Evolutionary conservation across 306 rosid species (phyloP).

Genomic region (Gastrolobium bilobum): DNA sequence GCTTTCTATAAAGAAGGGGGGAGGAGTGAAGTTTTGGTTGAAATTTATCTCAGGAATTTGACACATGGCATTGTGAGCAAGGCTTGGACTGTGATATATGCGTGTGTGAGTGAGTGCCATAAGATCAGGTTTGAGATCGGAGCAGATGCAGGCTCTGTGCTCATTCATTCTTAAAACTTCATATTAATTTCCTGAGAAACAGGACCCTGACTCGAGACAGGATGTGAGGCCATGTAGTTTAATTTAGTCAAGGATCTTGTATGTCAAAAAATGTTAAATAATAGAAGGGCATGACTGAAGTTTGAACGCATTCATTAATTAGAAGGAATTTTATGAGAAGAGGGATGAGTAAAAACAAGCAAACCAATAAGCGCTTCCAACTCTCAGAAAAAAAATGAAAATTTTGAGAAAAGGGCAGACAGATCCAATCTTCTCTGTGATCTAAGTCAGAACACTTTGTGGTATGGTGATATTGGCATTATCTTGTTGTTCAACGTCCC

Average conservation of each 20-base stretch:
- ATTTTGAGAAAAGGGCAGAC: too few species aligned
- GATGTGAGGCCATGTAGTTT: not conserved
- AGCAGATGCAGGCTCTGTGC: not conserved
- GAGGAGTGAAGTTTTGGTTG: too few species aligned
- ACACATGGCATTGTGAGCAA: not conserved
- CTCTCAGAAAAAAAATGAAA: not conserved
- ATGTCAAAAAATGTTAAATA: not conserved
- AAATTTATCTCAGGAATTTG: not conserved
- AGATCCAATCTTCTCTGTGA: not conserved
- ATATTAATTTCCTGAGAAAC: not conserved
- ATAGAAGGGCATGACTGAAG: constrained; percentile 8
- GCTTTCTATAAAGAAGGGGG: too few species aligned
- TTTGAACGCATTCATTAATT: not conserved
- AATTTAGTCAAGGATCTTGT: not conserved
- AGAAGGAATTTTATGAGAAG: not conserved
- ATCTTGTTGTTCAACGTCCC: not conserved
- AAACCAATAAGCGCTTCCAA: not conserved
- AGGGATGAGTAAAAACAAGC: not conserved
- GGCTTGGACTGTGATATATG: not conserved
- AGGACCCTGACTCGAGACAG: constrained; percentile 2
- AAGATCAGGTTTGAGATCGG: not conserved
- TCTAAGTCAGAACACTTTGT: not conserved
- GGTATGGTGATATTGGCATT: not conserved
- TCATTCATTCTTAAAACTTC: not conserved
- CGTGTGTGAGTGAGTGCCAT: too few species aligned